Evolutionary conservation across 176 grass and related monocot species (phyloP), one percentile per base, ranked within the genome.

Genomic region (Metroxylon sagu): DNA sequence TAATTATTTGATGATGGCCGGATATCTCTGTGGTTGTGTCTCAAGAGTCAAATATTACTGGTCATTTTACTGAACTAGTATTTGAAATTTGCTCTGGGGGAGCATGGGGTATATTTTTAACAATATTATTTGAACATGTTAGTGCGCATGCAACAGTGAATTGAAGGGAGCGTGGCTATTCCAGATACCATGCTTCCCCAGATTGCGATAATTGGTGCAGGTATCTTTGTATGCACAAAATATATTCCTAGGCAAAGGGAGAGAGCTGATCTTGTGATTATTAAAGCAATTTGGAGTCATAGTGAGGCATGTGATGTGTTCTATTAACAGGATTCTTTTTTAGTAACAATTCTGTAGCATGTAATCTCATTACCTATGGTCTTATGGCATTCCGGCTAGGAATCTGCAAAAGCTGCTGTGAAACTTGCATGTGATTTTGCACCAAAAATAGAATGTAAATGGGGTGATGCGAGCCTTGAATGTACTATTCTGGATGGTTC

Each of bases 231-330:
- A 2, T 83, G 92, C 19, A 97, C 92, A 10, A 87, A 91, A 68
- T 97, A 91, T 69, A 85, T 91, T 68, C 87, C 84, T 64, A 82
- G 92, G 75, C 77, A 91, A 65, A 80, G 83, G 48, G 92, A 97
- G 68, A 77, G 91, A 69, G 57, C 92, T 52, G 77, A 85, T 73
- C 69, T 77, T 70, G 78, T 85, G 49, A 35, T 82, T 68, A 57
- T 97, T 54, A 88, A 85, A 80, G 48, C 81, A 49, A 83, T 97
- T 77, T 91, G 87, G 92, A 97, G 92, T 63, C 92, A 84, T 52
- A 85, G 71, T 51, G 57, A 90, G 92, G 91, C 77, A 63, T 43
- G 60, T 25, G 18, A 65, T 39, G 8, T 10, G 10, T 43, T 43
- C 35, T 10, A 10, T 43, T 12, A 43, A 43, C 35, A 12, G 8